These are phyloP conservation scores for Mortierella sp. DNA, from an alignment of 371 early-diverging fungal species.

Conservation along the genomic window DNA sequence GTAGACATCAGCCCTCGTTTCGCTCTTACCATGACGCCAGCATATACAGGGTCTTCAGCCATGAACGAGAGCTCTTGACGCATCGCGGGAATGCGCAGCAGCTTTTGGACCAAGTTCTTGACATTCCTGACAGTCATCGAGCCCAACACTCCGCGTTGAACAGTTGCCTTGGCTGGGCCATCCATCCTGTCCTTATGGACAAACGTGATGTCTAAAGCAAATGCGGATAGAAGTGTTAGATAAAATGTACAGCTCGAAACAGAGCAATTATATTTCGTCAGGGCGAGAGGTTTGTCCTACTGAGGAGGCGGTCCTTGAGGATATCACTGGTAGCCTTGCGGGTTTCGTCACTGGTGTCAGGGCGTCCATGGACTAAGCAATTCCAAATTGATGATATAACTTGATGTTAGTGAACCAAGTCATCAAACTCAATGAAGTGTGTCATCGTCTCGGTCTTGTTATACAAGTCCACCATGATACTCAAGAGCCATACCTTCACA, in stretches of 20 bases:
- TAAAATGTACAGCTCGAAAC: neutral
- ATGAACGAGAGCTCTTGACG: slow-evolving; percentile 50
- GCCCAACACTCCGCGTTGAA: slow-evolving; percentile 44
- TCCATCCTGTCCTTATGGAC: slow-evolving; percentile 24
- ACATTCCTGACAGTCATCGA: slow-evolving; percentile 66
- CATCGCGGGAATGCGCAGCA: slow-evolving; percentile 51
- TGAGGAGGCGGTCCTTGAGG: slow-evolving; percentile 76
- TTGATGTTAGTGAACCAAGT: neutral
- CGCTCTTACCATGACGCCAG: slow-evolving; percentile 30
- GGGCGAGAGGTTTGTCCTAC: slow-evolving; percentile 26
- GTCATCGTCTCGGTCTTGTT: too few species aligned
- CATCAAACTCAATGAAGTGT: neutral
- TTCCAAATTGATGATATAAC: neutral
- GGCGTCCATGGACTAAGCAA: slow-evolving; percentile 68
- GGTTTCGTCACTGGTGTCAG: slow-evolving; percentile 57
- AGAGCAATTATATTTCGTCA: neutral
- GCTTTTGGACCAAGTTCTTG: slow-evolving; percentile 61
- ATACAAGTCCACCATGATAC: neutral
- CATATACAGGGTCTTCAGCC: slow-evolving; percentile 36
- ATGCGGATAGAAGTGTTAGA: neutral
- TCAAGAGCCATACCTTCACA: slow-evolving; percentile 60
- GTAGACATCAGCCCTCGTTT: neutral
- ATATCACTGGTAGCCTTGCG: slow-evolving; percentile 62
- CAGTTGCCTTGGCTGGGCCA: slow-evolving; percentile 31
- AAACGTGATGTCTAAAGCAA: slow-evolving; percentile 31